A percentile compares a stretch with the other conserved stretches of the same genome.
Evolutionary conservation across 2,329 filamentous ascomycete genomes (phyloP).

Genomic region (Trichoderma sp.): DNA sequence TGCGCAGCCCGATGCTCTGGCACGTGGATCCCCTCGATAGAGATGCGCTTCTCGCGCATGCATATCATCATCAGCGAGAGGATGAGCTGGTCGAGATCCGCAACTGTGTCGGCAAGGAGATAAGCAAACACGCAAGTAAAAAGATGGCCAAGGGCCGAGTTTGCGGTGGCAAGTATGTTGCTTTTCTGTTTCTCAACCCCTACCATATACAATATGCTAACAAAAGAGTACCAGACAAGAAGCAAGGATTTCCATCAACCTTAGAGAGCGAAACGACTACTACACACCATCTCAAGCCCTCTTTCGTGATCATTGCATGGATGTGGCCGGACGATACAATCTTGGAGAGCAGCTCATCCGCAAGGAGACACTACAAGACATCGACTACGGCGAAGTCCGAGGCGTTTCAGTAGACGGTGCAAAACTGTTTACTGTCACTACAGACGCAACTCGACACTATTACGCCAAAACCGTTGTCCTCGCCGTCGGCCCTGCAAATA

Average conservation of each 20-base stretch:
- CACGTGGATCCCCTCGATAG: slow-evolving; percentile 74
- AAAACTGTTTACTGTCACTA: slow-evolving; percentile 63
- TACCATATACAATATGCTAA: not conserved
- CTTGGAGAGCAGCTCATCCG: slow-evolving; percentile 50
- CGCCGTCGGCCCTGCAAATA: slow-evolving; percentile 66
- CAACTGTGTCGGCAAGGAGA: slow-evolving; percentile 73
- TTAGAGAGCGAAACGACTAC: slow-evolving; percentile 67
- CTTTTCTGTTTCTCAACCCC: not conserved
- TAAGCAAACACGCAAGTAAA: slow-evolving; percentile 73
- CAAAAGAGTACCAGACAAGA: slow-evolving; percentile 36
- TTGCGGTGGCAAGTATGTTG: slow-evolving; percentile 43
- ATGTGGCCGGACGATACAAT: slow-evolving; percentile 54
- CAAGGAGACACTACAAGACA: slow-evolving; percentile 57
- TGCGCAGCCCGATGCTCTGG: slow-evolving; percentile 80
- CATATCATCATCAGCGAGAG: slow-evolving; percentile 58
- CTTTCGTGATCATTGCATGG: slow-evolving; percentile 60
- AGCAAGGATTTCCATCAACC: slow-evolving; percentile 54
- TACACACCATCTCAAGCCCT: slow-evolving; percentile 61
- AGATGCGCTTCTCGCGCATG: slow-evolving; percentile 68
- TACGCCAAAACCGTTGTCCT: slow-evolving; percentile 64
- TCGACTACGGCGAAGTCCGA: slow-evolving; percentile 55
- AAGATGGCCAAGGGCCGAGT: slow-evolving; percentile 40
- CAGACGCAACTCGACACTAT: slow-evolving; percentile 37
- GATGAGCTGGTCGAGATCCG: slow-evolving; percentile 66
- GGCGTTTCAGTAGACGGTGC: slow-evolving; percentile 44